A percentile compares a stretch with the other conserved stretches of the same genome.
Evolutionary conservation across 2,329 filamentous ascomycete genomes (phyloP).

Genomic region (Fusarium sp.): DNA sequence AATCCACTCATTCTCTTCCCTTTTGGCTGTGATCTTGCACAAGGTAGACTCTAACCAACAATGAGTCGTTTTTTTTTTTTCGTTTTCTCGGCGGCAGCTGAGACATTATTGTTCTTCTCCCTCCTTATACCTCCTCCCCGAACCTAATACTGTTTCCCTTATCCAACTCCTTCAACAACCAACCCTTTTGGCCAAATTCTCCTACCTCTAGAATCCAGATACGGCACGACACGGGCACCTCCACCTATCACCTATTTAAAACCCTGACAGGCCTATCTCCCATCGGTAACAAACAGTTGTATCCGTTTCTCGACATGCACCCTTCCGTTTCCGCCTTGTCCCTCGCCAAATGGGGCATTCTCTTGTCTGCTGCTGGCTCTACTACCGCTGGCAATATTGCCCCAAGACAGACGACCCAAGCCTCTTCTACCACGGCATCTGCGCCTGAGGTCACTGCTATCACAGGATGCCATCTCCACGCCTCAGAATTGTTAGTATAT

Average conservation of each 20-base stretch:
- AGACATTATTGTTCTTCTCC: conserved; percentile 29
- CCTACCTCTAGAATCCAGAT: no score
- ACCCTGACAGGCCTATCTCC: background rate
- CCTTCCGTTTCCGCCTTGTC: conserved; percentile 23
- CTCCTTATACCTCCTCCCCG: background rate
- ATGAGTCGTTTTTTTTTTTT: conserved; percentile 7
- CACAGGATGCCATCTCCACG: conserved; percentile 55
- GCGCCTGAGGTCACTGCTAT: conserved; percentile 49
- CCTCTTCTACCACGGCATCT: conserved; percentile 39
- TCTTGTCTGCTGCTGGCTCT: conserved; percentile 26
- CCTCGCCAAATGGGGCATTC: conserved; percentile 31
- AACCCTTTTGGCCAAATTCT: conserved; percentile 17
- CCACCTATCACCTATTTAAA: background rate
- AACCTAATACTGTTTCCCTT: background rate
- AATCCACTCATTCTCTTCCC: conserved; percentile 21
- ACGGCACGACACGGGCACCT: no score
- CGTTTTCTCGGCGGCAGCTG: conserved; percentile 9
- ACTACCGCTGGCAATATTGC: conserved; percentile 33
- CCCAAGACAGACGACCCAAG: conserved; percentile 46
- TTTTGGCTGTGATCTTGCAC: conserved; percentile 5
- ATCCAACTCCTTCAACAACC: conserved; percentile 7
- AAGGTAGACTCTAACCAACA: background rate
- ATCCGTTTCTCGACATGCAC: conserved; percentile 23
- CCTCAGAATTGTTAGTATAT: conserved; percentile 50
- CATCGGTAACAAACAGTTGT: background rate